Percentiles rank a stretch among this genome's conserved stretches.
Conservation (phyloP, 352 stramenopile species). For the Plasmopara viticola region DNA sequence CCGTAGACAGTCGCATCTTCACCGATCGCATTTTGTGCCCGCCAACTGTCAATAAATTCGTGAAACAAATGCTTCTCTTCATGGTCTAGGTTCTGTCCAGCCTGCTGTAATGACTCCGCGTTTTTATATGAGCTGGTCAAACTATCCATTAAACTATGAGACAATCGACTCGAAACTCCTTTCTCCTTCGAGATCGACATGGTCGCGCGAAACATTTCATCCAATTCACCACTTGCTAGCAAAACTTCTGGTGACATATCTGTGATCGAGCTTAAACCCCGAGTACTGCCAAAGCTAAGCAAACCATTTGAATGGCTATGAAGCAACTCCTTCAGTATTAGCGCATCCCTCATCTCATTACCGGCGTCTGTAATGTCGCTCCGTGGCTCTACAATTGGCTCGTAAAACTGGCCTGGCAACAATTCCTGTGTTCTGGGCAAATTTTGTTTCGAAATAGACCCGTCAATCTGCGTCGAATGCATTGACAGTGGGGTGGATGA, state of each 20-base stretch:
- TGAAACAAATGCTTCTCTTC: slow-evolving; percentile 70
- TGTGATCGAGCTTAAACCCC: slow-evolving; percentile 47
- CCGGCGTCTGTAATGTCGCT: slow-evolving; percentile 51
- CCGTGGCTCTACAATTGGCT: slow-evolving; percentile 58
- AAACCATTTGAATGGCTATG: slow-evolving; percentile 59
- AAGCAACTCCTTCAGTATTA: slow-evolving; percentile 65
- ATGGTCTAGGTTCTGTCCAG: slow-evolving; percentile 45
- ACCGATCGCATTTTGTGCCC: slow-evolving; percentile 17
- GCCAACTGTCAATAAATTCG: slow-evolving; percentile 52
- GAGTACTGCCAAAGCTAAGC: slow-evolving; percentile 54
- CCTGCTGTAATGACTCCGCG: slow-evolving; percentile 45
- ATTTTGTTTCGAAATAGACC: slow-evolving; percentile 12
- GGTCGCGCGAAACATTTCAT: slow-evolving; percentile 67
- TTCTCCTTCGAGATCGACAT: slow-evolving; percentile 60
- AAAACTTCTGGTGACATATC: slow-evolving; percentile 76
- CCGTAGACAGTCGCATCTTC: slow-evolving; percentile 9
- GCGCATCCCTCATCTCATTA: slow-evolving; percentile 52
- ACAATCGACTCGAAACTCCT: slow-evolving; percentile 10
- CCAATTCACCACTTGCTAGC: slow-evolving; percentile 68
- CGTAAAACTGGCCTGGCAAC: slow-evolving; percentile 35
- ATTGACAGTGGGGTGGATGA: slow-evolving; percentile 18
- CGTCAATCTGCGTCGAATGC: slow-evolving; percentile 20
- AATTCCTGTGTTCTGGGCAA: slow-evolving; percentile 14
- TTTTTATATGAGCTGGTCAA: slow-evolving; percentile 55
- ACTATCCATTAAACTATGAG: slow-evolving; percentile 31